phyloP scores from a whole-genome alignment of 768 basidiomycete genomes.

The Boletus pseudo-olivaceus region DNA sequence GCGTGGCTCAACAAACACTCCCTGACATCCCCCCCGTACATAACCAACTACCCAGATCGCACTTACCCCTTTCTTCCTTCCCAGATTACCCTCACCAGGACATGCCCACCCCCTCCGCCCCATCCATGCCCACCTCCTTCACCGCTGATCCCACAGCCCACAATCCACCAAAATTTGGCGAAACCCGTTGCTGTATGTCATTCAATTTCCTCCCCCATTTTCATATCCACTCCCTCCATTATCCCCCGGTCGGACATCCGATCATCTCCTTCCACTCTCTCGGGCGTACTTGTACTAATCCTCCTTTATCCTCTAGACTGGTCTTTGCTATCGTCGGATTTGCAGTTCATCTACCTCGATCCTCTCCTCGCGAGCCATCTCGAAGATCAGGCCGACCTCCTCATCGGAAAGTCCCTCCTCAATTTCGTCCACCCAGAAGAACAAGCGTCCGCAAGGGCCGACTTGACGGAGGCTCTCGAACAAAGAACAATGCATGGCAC shows the following conservation, averaged over 20 bases:
- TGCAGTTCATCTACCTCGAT: conserved; percentile 80
- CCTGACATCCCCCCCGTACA: conserved; percentile 28
- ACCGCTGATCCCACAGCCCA: conserved; percentile 35
- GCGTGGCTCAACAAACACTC: conserved; percentile 25
- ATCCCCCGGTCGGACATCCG: conserved; percentile 17
- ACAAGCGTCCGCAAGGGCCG: conserved; percentile 65
- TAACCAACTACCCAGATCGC: conserved; percentile 34
- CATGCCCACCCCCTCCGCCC: conserved; percentile 28
- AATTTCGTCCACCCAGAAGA: conserved; percentile 85
- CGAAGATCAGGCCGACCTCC: conserved; percentile 59
- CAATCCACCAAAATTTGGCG: conserved; percentile 55
- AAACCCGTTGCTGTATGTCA: conserved; percentile 74
- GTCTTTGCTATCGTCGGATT: conserved; percentile 72
- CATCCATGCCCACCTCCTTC: conserved; percentile 26
- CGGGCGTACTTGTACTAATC: conserved; percentile 20
- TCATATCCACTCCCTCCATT: conserved; percentile 8
- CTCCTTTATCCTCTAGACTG: conserved; percentile 51
- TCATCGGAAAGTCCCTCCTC: conserved; percentile 70
- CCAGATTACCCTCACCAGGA: conserved; percentile 33
- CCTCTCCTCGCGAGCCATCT: conserved; percentile 75
- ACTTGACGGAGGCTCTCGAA: conserved; percentile 71
- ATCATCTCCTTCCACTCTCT: conserved; percentile 20
- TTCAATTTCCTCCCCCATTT: not conserved
- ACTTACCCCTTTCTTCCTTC: conserved; percentile 38
- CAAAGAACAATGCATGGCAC: conserved; percentile 77